Evolutionary conservation across 306 rosid species (phyloP), one percentile per base, ranked within the genome.

Genomic region (Quercus variabilis): DNA sequence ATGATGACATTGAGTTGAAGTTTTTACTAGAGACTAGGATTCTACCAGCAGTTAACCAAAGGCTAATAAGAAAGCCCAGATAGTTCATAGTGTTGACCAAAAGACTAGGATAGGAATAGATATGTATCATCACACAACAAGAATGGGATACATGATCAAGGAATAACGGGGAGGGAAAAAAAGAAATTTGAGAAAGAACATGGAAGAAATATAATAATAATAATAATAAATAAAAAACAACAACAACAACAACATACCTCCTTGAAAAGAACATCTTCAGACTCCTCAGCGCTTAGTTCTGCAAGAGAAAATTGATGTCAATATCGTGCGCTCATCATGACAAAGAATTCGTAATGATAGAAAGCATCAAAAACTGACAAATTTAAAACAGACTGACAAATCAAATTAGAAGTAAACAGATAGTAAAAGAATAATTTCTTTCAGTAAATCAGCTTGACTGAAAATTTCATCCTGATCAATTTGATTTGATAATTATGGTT

Each of bases 231-330:
- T 38, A 38, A 38, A 38, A 6, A 35, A 35, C 8, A 31, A 31
- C 35, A 35, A 35, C 9, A 33, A 33, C 38, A 33, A 35, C 46
- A 41, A 10, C 85, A 74, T 73, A 92, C 97, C 95, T 92, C 95
- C 88, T 95, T 95, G 87, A 95, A 95, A 81, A 95, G 99, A 91
- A 95, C 97, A 83, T 95, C 99, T 74, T 95, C 99, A 46, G 97
- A 91, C 83, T 95, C 99, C 88, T 95, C 99, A 4, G 94, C 89
- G 81, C 99, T 95, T 85, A 95, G 75, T 74, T 95, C 99, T 95
- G 90, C 83, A 82, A 84, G 64, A 74, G 80, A 78, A 83, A 35
- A 74, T 67, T 64, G 30, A 62, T 43, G 80, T 55, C 49, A 33
- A 23, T 55, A 80, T 59, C 62, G 73, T 14, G 51, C 3, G 25